A percentile compares a stretch with the other conserved stretches of the same genome.
Conservation (phyloP, 257 asterid species). For the Capsicum rhomboideum region DNA sequence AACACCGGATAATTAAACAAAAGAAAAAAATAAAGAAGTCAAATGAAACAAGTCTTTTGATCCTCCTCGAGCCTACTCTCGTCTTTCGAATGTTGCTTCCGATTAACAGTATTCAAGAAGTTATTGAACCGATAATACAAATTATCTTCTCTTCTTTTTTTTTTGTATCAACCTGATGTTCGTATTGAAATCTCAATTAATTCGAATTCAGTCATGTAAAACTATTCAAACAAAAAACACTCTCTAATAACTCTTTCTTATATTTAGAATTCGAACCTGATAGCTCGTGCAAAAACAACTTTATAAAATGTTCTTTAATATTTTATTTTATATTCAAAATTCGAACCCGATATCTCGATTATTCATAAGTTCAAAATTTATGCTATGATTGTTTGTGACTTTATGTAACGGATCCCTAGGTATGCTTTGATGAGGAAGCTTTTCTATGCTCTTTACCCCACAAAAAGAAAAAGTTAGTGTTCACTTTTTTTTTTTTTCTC, state of each 20-base stretch:
- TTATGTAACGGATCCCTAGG: conserved; percentile 27
- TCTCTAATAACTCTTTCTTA: not conserved
- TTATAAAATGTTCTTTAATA: too few relatives aligned
- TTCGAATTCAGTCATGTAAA: not conserved
- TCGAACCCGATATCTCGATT: not conserved
- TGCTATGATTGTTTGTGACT: not conserved
- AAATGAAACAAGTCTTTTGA: too few relatives aligned
- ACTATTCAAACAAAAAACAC: not conserved
- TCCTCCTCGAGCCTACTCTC: too few relatives aligned
- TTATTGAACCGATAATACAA: too few relatives aligned
- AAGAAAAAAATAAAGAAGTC: too few relatives aligned
- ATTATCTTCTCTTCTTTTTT: too few relatives aligned
- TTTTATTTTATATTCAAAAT: not conserved
- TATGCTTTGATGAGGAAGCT: not conserved
- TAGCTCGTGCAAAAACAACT: too few relatives aligned
- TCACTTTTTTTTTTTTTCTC: not conserved
- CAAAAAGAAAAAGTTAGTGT: conserved; percentile 11
- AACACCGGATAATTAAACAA: too few relatives aligned
- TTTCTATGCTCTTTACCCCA: conserved; percentile 22
- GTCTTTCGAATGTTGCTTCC: too few relatives aligned
- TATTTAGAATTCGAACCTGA: too few relatives aligned
- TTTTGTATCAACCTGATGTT: too few relatives aligned
- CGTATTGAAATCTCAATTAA: not conserved
- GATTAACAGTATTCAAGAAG: too few relatives aligned
- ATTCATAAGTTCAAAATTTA: not conserved